A percentile compares a stretch with the other conserved stretches of the same genome.
phyloP scores from a whole-genome alignment of 129 eudicot genomes.

The Heracleum sosnowskyi region DNA sequence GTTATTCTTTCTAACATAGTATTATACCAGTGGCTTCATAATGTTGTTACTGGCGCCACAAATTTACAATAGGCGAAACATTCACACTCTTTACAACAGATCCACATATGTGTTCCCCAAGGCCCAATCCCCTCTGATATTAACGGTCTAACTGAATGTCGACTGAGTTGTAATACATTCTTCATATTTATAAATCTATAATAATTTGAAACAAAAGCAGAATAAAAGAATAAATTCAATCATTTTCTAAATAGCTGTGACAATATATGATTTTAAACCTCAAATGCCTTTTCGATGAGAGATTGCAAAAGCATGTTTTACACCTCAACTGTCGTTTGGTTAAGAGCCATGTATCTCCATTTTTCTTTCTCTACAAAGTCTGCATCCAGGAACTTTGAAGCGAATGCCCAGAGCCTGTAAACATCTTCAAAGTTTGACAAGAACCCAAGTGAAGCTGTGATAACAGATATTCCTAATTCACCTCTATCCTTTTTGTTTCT shows the following conservation, averaged over 20 bases:
- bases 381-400: conserved; percentile 75
- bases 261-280: not conserved
- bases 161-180: not conserved
- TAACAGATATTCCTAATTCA: conserved; percentile 37
- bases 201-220: not conserved
- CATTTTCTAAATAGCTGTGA: not conserved
- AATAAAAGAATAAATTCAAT: not conserved
- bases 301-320: conserved; percentile 12
- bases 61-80: not conserved
- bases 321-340: conserved; percentile 68
- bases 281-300: conserved; percentile 1
- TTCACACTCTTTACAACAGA: not conserved
- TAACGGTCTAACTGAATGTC: not conserved
- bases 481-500: conserved; percentile 28
- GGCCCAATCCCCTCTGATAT: not conserved
- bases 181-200: not conserved
- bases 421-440: conserved; percentile 71
- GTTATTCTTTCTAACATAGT: too few species aligned
- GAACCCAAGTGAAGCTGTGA: conserved; percentile 55
- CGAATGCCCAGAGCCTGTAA: conserved; percentile 67
- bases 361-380: conserved; percentile 93
- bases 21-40: not conserved
- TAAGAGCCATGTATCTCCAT: conserved; percentile 89
- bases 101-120: not conserved
- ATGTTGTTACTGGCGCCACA: not conserved